Conservation (phyloP, 148 eudicot genomes). For the Pharnaceum exiguum region DNA sequence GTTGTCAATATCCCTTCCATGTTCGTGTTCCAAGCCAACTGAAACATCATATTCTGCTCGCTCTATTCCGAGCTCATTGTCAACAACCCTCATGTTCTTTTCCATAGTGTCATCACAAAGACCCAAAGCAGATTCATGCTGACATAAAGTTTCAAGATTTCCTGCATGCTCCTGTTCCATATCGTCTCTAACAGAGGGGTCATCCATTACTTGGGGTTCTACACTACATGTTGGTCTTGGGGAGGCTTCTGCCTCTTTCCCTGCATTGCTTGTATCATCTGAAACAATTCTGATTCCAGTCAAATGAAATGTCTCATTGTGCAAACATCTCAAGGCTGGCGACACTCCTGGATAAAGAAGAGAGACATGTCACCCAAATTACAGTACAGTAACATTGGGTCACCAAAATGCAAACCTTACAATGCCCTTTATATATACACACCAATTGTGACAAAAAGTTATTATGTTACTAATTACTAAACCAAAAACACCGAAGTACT, state of each 20-base stretch:
- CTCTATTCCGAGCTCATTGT: constrained; percentile 22
- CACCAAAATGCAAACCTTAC: too few species aligned
- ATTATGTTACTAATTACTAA: too few species aligned
- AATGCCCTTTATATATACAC: too few species aligned
- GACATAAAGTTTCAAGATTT: constrained; percentile 14
- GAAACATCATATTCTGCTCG: constrained; percentile 19
- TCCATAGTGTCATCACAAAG: constrained; percentile 16
- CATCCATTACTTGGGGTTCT: constrained; percentile 24
- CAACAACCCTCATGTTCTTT: constrained; percentile 20
- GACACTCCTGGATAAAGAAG: constrained; percentile 49
- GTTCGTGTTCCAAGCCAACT: constrained; percentile 9
- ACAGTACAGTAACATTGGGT: too few species aligned
- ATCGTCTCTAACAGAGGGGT: constrained; percentile 22
- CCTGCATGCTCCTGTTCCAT: constrained; percentile 6
- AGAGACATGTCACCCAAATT: constrained; percentile 1
- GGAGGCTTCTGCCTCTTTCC: constrained; percentile 19
- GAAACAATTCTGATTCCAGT: constrained; percentile 37
- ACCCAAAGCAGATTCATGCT: constrained; percentile 11
- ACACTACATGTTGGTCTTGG: constrained; percentile 19
- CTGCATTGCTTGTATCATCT: constrained; percentile 23
- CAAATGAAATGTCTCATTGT: constrained; percentile 49
- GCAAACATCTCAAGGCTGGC: constrained; percentile 49
- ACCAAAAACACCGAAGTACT: too few species aligned
- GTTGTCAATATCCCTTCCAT: constrained; percentile 24
- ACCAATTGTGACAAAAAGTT: too few species aligned